phyloP scores from a whole-genome alignment of 768 basidiomycete species.

The Tulasnella sp. region DNA sequence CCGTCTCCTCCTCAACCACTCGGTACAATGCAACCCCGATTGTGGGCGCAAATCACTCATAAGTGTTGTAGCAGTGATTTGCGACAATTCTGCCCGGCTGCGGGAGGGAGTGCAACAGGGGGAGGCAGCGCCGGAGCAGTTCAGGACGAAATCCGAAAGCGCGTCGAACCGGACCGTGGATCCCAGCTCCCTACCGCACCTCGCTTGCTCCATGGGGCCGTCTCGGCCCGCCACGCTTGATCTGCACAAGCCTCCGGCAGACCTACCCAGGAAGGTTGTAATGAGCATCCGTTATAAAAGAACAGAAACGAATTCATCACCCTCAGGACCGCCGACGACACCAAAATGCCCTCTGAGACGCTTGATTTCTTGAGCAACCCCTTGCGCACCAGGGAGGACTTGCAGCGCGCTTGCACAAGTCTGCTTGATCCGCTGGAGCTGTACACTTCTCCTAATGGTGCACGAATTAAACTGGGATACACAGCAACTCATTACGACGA shows the following conservation, averaged over 20 bases:
- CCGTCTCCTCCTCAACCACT: not conserved
- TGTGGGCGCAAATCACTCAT: not conserved
- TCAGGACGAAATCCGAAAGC: not conserved
- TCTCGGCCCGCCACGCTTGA: not conserved
- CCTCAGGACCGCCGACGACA: not conserved
- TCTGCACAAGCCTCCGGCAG: not conserved
- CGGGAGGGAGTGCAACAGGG: not conserved
- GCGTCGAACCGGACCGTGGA: not conserved
- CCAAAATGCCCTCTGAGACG: not conserved
- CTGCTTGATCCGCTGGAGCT: constrained; percentile 59
- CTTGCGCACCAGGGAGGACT: constrained; percentile 51
- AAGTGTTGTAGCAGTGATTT: not conserved
- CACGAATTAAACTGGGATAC: constrained; percentile 55
- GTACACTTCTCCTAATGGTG: constrained; percentile 66
- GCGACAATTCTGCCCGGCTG: not conserved
- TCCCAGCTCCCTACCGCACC: not conserved
- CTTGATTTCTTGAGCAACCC: constrained; percentile 41
- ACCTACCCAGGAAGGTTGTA: not conserved
- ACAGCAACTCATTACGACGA: constrained; percentile 63
- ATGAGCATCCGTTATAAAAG: not conserved
- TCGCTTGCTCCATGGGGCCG: not conserved
- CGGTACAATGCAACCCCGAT: not conserved
- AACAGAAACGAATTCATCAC: not conserved
- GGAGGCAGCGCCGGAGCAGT: not conserved
- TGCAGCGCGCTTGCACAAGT: constrained; percentile 46